These are phyloP conservation scores for Perilla frutescens DNA, from an alignment of 257 asterid species.

Conservation along the genomic window DNA sequence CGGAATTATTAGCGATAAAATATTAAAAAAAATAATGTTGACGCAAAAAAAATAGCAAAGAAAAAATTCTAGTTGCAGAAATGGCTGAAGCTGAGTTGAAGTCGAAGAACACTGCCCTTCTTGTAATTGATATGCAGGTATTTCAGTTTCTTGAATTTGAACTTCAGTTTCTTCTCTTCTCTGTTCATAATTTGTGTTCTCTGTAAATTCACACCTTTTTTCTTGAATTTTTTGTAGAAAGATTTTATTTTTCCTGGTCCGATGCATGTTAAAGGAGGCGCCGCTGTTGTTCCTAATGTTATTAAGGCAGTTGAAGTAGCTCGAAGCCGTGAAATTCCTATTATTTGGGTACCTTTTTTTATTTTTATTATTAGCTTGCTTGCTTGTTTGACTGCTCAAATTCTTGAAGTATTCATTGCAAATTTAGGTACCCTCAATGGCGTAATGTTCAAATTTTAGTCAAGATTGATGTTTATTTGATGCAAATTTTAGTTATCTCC, in stretches of 20 bases:
- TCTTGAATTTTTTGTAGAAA: constrained; percentile 47
- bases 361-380: background rate
- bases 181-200: background rate
- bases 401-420: constrained; percentile 4
- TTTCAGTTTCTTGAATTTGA: background rate
- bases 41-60: background rate
- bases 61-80: constrained; percentile 23
- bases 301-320: constrained; percentile 69
- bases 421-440: background rate
- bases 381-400: background rate
- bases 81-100: constrained; percentile 56
- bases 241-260: constrained; percentile 80
- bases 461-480: background rate
- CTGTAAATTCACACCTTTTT: background rate
- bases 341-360: constrained; percentile 69
- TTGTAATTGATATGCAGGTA: constrained; percentile 94
- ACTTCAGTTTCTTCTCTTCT: background rate
- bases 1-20: no score
- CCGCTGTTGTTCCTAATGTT: constrained; percentile 72
- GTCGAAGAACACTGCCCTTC: constrained; percentile 80
- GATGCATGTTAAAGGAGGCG: constrained; percentile 64
- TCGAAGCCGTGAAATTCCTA: constrained; percentile 64
- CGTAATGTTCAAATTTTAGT: background rate
- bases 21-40: no score
- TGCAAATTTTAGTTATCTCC: background rate